A percentile compares a stretch with the other conserved stretches of the same genome.
Evolutionary conservation across 192 early-diverging fungal species (phyloP).

Genomic region (Coemansia sp.): DNA sequence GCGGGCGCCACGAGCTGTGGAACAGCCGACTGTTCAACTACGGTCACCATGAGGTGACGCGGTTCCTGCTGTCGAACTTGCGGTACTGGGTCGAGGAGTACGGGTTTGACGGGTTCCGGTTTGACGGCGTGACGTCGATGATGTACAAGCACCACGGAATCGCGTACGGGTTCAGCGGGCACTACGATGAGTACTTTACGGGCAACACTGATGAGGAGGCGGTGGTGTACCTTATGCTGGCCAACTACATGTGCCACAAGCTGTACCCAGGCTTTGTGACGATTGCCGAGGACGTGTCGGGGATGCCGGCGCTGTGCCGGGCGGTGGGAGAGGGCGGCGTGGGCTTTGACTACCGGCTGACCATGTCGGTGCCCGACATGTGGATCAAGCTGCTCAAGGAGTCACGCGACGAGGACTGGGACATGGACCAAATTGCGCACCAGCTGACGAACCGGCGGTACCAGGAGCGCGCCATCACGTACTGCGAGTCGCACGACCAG

Average conservation of each 20-base stretch:
- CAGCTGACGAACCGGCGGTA: conserved; percentile 85
- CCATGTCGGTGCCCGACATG: conserved; percentile 97
- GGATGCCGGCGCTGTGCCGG: conserved; percentile 95
- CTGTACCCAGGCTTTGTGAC: conserved; percentile 78
- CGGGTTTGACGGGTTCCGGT: conserved; percentile 94
- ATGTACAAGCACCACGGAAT: conserved; percentile 95
- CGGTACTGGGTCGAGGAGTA: conserved; percentile 90
- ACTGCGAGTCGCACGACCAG: conserved; percentile 96
- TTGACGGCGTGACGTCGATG: conserved; percentile 97
- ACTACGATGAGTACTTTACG: conserved; percentile 92
- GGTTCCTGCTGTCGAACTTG: conserved; percentile 92
- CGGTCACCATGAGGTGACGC: conserved; percentile 79
- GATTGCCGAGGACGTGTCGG: conserved; percentile 97
- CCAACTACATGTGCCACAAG: conserved; percentile 77
- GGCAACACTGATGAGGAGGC: conserved; percentile 72
- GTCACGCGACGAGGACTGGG: conserved; percentile 84
- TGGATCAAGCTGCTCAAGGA: conserved; percentile 99
- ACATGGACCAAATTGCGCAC: conserved; percentile 77
- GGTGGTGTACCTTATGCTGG: conserved; percentile 85
- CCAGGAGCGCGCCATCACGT: conserved; percentile 92
- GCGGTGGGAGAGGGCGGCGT: conserved; percentile 77
- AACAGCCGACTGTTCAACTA: conserved; percentile 95
- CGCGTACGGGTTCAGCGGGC: conserved; percentile 85
- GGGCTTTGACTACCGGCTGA: conserved; percentile 94
- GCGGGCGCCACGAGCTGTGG: conserved; percentile 90